Evolutionary conservation across 2,329 filamentous ascomycete genomes (phyloP).

Genomic region (Ceratocystiopsis brevicomis): DNA sequence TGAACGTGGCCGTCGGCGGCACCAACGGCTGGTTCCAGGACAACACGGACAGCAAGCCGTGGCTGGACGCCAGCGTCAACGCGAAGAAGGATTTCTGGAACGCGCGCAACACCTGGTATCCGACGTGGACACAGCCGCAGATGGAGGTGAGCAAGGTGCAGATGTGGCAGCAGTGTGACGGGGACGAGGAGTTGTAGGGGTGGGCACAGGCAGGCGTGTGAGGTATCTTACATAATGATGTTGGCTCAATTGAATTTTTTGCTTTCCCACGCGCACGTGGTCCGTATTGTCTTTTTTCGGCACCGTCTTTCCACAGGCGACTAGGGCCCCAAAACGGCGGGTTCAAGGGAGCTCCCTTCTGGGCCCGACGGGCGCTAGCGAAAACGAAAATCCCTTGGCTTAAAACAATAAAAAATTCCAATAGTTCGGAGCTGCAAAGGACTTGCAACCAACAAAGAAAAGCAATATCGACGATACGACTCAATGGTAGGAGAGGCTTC

Average conservation of each 20-base stretch:
- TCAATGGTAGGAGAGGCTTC: no score
- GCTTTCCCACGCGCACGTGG: not conserved
- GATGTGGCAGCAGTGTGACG: conserved; percentile 53
- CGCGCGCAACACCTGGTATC: conserved; percentile 42
- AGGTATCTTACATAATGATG: no score
- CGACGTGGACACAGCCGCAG: conserved; percentile 51
- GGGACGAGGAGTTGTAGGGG: conserved; percentile 30
- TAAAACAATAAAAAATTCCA: no score
- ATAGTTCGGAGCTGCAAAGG: no score
- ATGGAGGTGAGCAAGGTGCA: conserved; percentile 52
- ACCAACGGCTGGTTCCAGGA: conserved; percentile 77
- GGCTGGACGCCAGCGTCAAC: conserved; percentile 48
- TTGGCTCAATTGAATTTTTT: not conserved
- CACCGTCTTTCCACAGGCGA: no score
- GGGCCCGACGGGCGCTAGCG: no score
- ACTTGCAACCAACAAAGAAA: no score
- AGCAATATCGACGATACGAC: no score
- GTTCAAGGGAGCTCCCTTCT: no score
- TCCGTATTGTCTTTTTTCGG: not conserved
- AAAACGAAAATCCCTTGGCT: no score
- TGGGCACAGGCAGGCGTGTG: not conserved
- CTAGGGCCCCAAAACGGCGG: no score
- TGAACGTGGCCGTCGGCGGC: conserved; percentile 58
- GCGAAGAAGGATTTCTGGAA: conserved; percentile 65
- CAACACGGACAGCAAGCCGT: conserved; percentile 52